Base-by-base conservation (phyloP, 2,329 filamentous ascomycete genomes). In the Aspergillus fischeri region DNA sequence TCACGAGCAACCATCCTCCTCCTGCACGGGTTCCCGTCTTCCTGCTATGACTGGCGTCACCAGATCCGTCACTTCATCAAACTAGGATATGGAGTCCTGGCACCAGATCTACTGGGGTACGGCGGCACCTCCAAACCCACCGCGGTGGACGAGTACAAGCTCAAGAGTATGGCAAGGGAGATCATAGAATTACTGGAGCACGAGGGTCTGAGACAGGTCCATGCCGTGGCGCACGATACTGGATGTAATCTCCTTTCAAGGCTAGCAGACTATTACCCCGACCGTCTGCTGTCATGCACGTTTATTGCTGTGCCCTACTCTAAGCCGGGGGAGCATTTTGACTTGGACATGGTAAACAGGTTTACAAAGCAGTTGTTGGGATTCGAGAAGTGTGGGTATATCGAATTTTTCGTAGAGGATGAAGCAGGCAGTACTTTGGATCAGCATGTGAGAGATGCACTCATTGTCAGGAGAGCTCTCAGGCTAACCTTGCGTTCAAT, bases 21-120 rank as follows among this genome's bases (percentile, higher is more conserved):
- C 54, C 70, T 82, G 11, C 80, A 82, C 59, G 79, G 80, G 35
- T 80, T 80, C 51, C 79, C 80, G 28, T 80, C 78, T 4, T 77
- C 75, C 38, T 68, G 72, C 11, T 67, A 71, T 35, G 79, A 81
- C 67, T 82, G 78, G 75, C 56, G 67, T 3, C 63, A 70, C 53
- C 76, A 80, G 54, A 66, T 78, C 4, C 42, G 55, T 0, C 59
- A 71, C 54, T 73, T 81, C 51, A 60, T 65, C 0, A 53, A 65
- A 0, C 35, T 58, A 2, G 78, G 77, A 1, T 76, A 80, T 54
- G 79, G 80, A 0, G 63, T 81, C 11, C 51, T 81, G 0, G 78
- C 70, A 0, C 73, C 72, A 0, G 79, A 81, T 57, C 65, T 80
- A 0, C 68, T 77, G 1, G 75, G 76, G 1, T 77, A 72, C 49